These are phyloP conservation scores for Flaveria linearis DNA, from an alignment of 129 eudicot species.

Conservation along the genomic window DNA sequence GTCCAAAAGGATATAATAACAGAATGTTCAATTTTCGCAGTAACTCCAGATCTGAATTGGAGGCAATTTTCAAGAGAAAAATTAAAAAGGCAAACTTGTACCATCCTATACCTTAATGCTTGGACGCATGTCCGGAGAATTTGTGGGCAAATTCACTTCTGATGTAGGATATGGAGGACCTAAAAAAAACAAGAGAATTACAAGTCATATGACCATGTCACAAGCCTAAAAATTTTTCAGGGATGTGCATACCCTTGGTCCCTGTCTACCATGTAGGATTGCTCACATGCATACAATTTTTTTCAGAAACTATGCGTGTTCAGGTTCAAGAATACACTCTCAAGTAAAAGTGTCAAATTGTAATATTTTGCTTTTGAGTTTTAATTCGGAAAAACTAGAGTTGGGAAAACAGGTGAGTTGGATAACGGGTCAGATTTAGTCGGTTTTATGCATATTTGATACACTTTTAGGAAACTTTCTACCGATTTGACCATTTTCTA, in stretches of 20 bases:
- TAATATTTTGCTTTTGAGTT: too few relatives aligned
- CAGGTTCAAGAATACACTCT: too few relatives aligned
- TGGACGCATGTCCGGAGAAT: conserved; percentile 31
- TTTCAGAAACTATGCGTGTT: too few relatives aligned
- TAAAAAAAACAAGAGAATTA: conserved; percentile 32
- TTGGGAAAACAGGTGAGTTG: too few relatives aligned
- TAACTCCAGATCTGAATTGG: background rate
- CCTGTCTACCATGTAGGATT: too few relatives aligned
- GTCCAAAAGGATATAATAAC: background rate
- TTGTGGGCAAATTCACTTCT: conserved; percentile 30
- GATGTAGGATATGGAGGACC: conserved; percentile 44
- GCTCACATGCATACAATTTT: too few relatives aligned
- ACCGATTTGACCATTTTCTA: background rate
- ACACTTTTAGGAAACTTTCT: background rate
- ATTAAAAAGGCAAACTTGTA: background rate
- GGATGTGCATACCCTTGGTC: too few relatives aligned
- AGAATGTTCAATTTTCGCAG: background rate
- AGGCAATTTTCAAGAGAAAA: background rate
- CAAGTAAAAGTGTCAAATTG: too few relatives aligned
- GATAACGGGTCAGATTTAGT: background rate
- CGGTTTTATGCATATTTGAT: conserved; percentile 3
- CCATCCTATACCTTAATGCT: conserved; percentile 38
- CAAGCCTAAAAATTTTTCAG: too few relatives aligned
- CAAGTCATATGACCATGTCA: background rate
- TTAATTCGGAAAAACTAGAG: too few relatives aligned